Percentiles rank a stretch among this genome's conserved stretches.
These are phyloP conservation scores for Phytophthora sp. DNA, from an alignment of 352 stramenopile genomes.

Conservation along the genomic window DNA sequence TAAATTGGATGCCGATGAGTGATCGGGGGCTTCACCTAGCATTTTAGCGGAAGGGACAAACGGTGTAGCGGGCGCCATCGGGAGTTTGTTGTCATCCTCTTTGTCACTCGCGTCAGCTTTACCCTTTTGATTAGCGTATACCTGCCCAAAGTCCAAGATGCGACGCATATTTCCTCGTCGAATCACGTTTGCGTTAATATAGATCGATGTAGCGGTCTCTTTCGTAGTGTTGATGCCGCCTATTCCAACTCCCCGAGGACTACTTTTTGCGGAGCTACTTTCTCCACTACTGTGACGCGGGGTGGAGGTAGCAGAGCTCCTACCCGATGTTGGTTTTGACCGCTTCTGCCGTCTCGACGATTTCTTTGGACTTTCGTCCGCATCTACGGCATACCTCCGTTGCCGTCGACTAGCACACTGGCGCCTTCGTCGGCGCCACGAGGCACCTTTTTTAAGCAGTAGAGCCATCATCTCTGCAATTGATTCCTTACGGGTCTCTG, in stretches of 20 bases:
- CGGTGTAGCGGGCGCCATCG: background rate
- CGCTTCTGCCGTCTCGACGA: no score
- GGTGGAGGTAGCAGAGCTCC: background rate
- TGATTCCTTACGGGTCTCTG: no score
- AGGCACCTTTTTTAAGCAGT: background rate
- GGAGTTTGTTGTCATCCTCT: background rate
- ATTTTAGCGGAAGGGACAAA: background rate
- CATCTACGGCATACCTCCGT: background rate
- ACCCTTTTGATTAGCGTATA: background rate
- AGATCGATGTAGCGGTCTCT: background rate
- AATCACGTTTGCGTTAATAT: background rate
- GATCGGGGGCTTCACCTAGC: background rate
- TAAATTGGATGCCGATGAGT: no score
- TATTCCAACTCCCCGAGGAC: background rate
- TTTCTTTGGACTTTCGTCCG: no score
- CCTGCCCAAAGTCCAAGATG: constrained; percentile 5
- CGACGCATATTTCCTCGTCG: background rate
- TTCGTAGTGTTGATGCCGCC: background rate
- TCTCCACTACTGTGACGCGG: background rate
- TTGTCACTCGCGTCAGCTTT: background rate
- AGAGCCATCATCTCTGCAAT: background rate
- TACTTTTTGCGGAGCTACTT: background rate
- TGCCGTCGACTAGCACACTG: no score
- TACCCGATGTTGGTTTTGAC: no score
- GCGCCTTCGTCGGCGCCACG: background rate